Evolutionary conservation across 2,329 filamentous ascomycete genomes (phyloP), one percentile per base, ranked within the genome.

Genomic region (Trichoderma sp.): DNA sequence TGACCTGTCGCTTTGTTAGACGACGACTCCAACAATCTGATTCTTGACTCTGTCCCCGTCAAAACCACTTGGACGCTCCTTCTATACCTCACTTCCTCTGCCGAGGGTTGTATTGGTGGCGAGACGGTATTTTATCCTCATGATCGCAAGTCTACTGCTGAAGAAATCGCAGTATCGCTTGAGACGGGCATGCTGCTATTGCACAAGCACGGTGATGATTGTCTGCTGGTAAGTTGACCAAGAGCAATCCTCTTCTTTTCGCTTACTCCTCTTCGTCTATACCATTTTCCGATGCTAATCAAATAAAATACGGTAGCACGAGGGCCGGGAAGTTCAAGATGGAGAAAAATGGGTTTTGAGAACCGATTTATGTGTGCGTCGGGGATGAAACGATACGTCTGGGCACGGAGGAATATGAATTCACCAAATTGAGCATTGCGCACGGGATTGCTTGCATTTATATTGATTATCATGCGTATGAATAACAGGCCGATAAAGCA

Each of bases 271-370:
- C 69, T 47, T 56, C 26, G 56, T 36, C 47, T 9, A 9, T 3
- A 1, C 65, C 2, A n/a, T 53, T 24, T 6, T 4, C 9, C 21
- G 34, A 34, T 11, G 53, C 56, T 84, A 84, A 74, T 65, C 73
- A 30, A 70, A 34, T 24, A 56, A 15, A 34, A 24, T 14, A 26
- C 68, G 73, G 47, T 73, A 90, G 87, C 95, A 97, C 81, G 94
- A 97, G 81, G 94, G 94, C 0, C 87, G 89, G 71, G 91, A 97
- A 79, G 94, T 97, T 0, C 87, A 83, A 1, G 86, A 87, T 56
- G 94, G 94, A 11, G 93, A 97, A 83, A 97, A 97, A 82, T 97
- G 94, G 94, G 91, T 97, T 73, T 87, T 97, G 73, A 86, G 94
- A 75, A 97, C 92, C 74, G 95, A 97, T 84, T 81, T 97, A 56